Evolutionary conservation across 129 eudicot genomes (phyloP).

Genomic region (Apium graveolens): DNA sequence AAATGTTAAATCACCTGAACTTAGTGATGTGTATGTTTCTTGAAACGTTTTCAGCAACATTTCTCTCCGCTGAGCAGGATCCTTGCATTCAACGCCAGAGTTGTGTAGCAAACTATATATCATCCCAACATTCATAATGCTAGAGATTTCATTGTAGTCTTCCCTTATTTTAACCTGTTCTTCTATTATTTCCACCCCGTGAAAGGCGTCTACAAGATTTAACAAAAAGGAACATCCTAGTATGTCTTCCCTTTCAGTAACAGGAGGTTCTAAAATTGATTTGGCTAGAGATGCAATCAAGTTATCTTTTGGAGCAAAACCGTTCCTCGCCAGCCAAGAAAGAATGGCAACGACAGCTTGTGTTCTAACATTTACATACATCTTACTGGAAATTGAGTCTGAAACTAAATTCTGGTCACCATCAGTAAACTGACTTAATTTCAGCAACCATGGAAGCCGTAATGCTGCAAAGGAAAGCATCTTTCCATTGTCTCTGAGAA

Average conservation of each 20-base stretch:
- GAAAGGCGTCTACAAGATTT: conserved; percentile 75
- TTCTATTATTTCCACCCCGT: conserved; percentile 88
- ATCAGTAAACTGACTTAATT: conserved; percentile 40
- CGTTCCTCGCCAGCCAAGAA: conserved; percentile 78
- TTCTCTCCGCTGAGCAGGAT: conserved; percentile 69
- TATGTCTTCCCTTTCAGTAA: conserved; percentile 74
- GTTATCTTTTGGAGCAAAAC: conserved; percentile 69
- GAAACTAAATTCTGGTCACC: conserved; percentile 31
- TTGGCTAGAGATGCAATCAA: conserved; percentile 65
- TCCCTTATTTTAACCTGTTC: conserved; percentile 58
- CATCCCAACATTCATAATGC: conserved; percentile 94
- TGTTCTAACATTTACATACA: conserved; percentile 39
- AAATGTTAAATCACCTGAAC: conserved; percentile 50
- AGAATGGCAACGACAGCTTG: conserved; percentile 52
- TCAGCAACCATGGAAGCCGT: conserved; percentile 81
- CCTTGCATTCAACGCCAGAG: conserved; percentile 50
- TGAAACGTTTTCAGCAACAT: conserved; percentile 57
- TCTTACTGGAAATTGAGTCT: conserved; percentile 27
- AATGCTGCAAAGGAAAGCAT: conserved; percentile 59
- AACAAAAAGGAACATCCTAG: conserved; percentile 75
- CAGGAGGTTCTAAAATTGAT: conserved; percentile 77
- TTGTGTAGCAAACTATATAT: conserved; percentile 78
- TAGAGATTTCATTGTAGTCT: conserved; percentile 63
- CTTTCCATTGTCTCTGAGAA: conserved; percentile 61
- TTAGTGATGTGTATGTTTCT: conserved; percentile 50